Percentiles rank a stretch among this genome's conserved stretches.
Evolutionary conservation across 2,329 filamentous ascomycete genomes (phyloP).

Genomic region (Westerdykella ornata): DNA sequence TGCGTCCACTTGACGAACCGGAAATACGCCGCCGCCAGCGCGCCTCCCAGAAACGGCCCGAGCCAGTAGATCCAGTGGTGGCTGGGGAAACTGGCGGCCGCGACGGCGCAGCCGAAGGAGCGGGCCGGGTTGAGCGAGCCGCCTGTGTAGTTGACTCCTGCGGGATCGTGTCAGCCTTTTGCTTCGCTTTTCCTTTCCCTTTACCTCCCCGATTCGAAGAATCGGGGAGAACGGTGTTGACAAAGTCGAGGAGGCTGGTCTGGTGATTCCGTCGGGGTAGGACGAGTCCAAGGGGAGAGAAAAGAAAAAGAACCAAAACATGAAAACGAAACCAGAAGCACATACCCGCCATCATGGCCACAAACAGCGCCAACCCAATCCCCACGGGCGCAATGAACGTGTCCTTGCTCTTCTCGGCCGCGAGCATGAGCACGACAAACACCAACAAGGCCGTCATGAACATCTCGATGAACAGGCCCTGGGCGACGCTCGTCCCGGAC

Average conservation of each 20-base stretch:
- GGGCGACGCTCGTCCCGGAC: constrained; percentile 12
- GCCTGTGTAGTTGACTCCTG: constrained; percentile 45
- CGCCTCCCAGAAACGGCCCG: constrained; percentile 38
- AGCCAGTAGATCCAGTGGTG: constrained; percentile 49
- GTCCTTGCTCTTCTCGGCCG: constrained; percentile 26
- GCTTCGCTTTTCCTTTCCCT: too few relatives aligned
- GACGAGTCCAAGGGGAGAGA: not conserved
- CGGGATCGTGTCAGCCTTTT: too few relatives aligned
- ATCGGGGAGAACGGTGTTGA: too few relatives aligned
- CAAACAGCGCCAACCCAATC: constrained; percentile 18
- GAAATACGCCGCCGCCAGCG: constrained; percentile 47
- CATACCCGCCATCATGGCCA: constrained; percentile 24
- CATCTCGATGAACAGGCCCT: constrained; percentile 17
- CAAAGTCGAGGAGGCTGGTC: too few relatives aligned
- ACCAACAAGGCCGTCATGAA: constrained; percentile 21
- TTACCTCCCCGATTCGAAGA: too few relatives aligned
- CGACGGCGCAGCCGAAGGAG: constrained; percentile 42
- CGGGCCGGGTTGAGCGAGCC: constrained; percentile 44
- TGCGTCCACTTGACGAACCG: constrained; percentile 41
- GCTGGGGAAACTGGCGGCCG: constrained; percentile 36
- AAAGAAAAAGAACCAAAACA: not conserved
- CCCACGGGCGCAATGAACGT: constrained; percentile 20
- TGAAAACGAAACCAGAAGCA: not conserved
- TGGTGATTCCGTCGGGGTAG: not conserved
- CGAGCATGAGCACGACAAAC: constrained; percentile 24